These are phyloP conservation scores for Nakazawaea siamensis DNA, from an alignment of 805 yeast species.

Conservation along the genomic window DNA sequence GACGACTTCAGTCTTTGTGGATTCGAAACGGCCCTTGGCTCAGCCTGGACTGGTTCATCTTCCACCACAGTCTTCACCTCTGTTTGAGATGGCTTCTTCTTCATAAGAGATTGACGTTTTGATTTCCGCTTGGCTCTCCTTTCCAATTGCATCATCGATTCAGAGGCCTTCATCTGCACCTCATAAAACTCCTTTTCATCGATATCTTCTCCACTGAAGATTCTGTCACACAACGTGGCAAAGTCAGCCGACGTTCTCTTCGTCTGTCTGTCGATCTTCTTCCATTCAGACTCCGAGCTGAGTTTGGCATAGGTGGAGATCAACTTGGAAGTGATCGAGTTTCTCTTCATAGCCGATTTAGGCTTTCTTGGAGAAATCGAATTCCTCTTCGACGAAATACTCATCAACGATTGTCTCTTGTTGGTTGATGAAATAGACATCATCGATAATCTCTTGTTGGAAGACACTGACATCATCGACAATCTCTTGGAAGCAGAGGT, in stretches of 20 bases:
- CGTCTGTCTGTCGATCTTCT: constrained; percentile 62
- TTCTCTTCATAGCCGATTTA: constrained; percentile 38
- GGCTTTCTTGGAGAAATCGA: constrained; percentile 13
- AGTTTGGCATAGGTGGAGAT: constrained; percentile 68
- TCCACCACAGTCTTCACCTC: constrained; percentile 15
- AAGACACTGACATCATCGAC: constrained; percentile 2
- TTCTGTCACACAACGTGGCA: constrained; percentile 69
- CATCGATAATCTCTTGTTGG: constrained; percentile 13
- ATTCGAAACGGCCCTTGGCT: constrained; percentile 4
- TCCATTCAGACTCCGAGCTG: constrained; percentile 58
- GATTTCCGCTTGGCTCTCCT: constrained; percentile 36
- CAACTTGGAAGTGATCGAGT: constrained; percentile 63
- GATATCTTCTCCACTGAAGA: constrained; percentile 63
- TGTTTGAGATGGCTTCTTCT: constrained; percentile 25
- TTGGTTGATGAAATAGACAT: constrained; percentile 9
- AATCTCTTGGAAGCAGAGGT: not conserved
- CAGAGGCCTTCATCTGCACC: constrained; percentile 33
- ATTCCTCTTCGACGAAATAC: constrained; percentile 9
- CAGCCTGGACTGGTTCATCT: constrained; percentile 11
- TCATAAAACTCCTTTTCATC: constrained; percentile 33
- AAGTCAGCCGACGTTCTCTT: constrained; percentile 72
- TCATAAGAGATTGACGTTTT: constrained; percentile 30
- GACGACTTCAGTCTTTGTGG: constrained; percentile 16
- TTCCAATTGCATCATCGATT: constrained; percentile 26
- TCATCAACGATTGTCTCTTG: constrained; percentile 17